A percentile compares a stretch with the other conserved stretches of the same genome.
phyloP scores from a whole-genome alignment of 768 basidiomycete genomes.

The Suillus subaureus region DNA sequence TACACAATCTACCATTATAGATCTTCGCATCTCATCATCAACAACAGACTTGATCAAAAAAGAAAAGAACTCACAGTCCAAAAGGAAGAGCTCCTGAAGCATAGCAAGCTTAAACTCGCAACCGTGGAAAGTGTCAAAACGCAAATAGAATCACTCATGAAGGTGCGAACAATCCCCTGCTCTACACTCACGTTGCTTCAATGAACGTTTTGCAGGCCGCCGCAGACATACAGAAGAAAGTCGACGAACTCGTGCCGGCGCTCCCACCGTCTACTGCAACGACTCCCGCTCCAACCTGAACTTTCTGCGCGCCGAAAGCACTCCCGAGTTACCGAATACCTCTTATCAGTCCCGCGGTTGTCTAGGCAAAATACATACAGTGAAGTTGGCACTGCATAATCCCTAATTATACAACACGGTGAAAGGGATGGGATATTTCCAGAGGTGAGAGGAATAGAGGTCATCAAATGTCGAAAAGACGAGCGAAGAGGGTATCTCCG shows the following conservation, averaged over 20 bases:
- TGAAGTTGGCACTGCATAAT: constrained; percentile 21
- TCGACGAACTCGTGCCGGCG: constrained; percentile 64
- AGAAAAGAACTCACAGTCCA: constrained; percentile 67
- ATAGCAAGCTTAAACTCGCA: constrained; percentile 71
- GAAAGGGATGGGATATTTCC: constrained; percentile 23
- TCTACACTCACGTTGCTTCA: constrained; percentile 16
- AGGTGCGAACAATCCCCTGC: constrained; percentile 44
- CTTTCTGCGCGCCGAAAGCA: constrained; percentile 1
- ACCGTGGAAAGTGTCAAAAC: constrained; percentile 79
- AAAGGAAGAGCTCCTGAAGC: constrained; percentile 80
- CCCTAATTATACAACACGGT: constrained; percentile 35
- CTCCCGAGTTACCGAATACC: constrained; percentile 9
- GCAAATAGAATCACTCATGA: constrained; percentile 76
- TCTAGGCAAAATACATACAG: constrained; percentile 16
- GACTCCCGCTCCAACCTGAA: constrained; percentile 29
- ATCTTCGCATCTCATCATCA: constrained; percentile 9
- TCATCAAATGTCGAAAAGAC: constrained; percentile 4
- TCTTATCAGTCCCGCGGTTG: constrained; percentile 8
- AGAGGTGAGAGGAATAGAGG: constrained; percentile 11
- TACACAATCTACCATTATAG: constrained; percentile 10
- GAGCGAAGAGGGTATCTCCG: constrained; percentile 30
- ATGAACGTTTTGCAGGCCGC: constrained; percentile 52
- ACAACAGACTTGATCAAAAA: constrained; percentile 65
- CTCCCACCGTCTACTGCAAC: constrained; percentile 33
- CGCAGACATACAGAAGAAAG: constrained; percentile 73